A percentile compares a stretch with the other conserved stretches of the same genome.
Conservation (phyloP, 2,329 filamentous ascomycete genomes). For the Colletotrichum sp. region DNA sequence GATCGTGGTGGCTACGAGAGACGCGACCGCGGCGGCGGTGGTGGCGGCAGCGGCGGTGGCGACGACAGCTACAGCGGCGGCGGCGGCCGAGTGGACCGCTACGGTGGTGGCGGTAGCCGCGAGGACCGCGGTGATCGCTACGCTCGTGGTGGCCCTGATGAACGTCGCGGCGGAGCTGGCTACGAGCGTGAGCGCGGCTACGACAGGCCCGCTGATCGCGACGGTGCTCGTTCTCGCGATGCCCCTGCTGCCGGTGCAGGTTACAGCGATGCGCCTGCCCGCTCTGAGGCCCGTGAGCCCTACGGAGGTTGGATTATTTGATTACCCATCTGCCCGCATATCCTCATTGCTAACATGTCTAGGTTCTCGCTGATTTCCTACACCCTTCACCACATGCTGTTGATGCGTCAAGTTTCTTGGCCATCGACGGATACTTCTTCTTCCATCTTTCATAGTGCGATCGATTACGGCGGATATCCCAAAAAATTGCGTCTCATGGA, state of each 20-base stretch:
- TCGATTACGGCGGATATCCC: constrained; percentile 22
- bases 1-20: constrained; percentile 62
- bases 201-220: constrained; percentile 36
- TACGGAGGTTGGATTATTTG: constrained; percentile 45
- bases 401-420: not conserved
- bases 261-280: constrained; percentile 47
- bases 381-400: not conserved
- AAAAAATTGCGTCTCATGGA: constrained; percentile 23
- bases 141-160: constrained; percentile 46
- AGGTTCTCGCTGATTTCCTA: constrained; percentile 31
- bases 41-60: constrained; percentile 40
- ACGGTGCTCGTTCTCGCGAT: constrained; percentile 44
- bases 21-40: constrained; percentile 52
- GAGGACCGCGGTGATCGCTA: constrained; percentile 48
- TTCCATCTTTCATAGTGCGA: constrained; percentile 12
- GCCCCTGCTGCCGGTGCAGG: constrained; percentile 38
- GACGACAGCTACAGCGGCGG: constrained; percentile 33
- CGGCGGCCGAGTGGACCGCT: constrained; percentile 47
- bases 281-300: constrained; percentile 47
- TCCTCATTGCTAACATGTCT: constrained; percentile 1
- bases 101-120: constrained; percentile 40
- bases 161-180: constrained; percentile 39
- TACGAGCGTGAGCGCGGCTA: constrained; percentile 56
- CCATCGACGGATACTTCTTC: not conserved
- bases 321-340: not conserved